These are phyloP conservation scores for Urtica urens DNA, from an alignment of 306 rosid genomes.

Conservation along the genomic window DNA sequence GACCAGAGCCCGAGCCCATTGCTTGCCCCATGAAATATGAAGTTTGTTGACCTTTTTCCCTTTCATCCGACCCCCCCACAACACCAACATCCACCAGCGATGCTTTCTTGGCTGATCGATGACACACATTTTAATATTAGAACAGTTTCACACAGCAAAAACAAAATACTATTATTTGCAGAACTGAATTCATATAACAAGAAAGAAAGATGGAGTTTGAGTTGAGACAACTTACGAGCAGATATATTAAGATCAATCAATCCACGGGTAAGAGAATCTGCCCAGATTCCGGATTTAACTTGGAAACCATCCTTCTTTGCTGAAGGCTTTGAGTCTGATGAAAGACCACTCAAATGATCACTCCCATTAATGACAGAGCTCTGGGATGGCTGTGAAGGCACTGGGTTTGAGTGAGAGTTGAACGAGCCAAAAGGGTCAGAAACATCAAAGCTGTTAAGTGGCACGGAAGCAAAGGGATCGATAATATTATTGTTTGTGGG, in stretches of 20 bases:
- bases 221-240: conserved; percentile 57
- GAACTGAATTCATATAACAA: not conserved
- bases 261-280: conserved; percentile 97
- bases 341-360: conserved; percentile 26
- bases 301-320: conserved; percentile 55
- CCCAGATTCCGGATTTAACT: conserved; percentile 96
- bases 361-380: conserved; percentile 29
- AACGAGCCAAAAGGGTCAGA: conserved; percentile 67
- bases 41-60: conserved; percentile 61
- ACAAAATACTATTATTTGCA: not conserved
- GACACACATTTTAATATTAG: not conserved
- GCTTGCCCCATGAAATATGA: conserved; percentile 84
- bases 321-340: conserved; percentile 28
- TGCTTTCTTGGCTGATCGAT: conserved; percentile 74
- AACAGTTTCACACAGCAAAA: not conserved
- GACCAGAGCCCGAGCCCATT: conserved; percentile 89
- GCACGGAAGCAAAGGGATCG: conserved; percentile 90
- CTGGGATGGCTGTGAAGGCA: conserved; percentile 41
- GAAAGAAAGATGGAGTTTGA: not conserved
- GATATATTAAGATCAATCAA: conserved; percentile 94
- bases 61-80: conserved; percentile 70
- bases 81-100: conserved; percentile 66
- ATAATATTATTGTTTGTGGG: conserved; percentile 33
- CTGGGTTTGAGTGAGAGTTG: conserved; percentile 52
- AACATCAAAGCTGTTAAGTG: conserved; percentile 71